Conservation (phyloP, 768 basidiomycete genomes). For the Lactarius pseudohatsudake region DNA sequence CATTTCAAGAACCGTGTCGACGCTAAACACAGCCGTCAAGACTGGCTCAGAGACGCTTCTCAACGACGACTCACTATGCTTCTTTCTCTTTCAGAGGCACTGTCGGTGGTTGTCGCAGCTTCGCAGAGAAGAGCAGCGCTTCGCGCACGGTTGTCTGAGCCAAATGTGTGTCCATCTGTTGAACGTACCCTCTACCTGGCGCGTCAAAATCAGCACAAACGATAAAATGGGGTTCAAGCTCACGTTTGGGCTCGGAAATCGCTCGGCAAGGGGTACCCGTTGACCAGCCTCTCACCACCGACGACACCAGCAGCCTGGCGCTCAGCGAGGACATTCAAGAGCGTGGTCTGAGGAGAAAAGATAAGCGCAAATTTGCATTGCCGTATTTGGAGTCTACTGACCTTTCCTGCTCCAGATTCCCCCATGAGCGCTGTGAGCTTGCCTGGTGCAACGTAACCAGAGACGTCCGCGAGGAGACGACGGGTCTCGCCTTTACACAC, state of each 20-base stretch:
- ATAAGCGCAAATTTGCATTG: background rate
- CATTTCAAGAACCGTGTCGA: constrained; percentile 81
- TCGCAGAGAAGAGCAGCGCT: constrained; percentile 82
- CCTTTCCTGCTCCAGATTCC: constrained; percentile 67
- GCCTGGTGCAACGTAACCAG: constrained; percentile 82
- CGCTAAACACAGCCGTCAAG: constrained; percentile 30
- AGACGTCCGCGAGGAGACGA: constrained; percentile 70
- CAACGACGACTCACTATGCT: constrained; percentile 41
- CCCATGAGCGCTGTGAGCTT: constrained; percentile 91
- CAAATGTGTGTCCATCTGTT: constrained; percentile 87
- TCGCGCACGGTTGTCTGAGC: constrained; percentile 81
- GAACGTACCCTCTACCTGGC: constrained; percentile 16
- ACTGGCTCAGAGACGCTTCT: background rate
- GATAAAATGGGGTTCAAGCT: constrained; percentile 49
- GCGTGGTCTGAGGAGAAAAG: constrained; percentile 50
- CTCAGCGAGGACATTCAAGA: constrained; percentile 70
- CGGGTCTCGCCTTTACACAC: constrained; percentile 53
- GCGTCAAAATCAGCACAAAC: constrained; percentile 32
- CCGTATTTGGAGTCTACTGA: constrained; percentile 25
- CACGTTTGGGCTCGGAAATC: constrained; percentile 59
- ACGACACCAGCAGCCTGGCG: constrained; percentile 71
- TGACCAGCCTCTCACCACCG: constrained; percentile 61
- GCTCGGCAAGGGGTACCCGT: constrained; percentile 59
- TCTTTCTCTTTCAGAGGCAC: constrained; percentile 74
- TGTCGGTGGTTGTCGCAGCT: constrained; percentile 71